Conservation (phyloP, 2,329 filamentous ascomycete species). For the Ceratocystis albifundus region DNA sequence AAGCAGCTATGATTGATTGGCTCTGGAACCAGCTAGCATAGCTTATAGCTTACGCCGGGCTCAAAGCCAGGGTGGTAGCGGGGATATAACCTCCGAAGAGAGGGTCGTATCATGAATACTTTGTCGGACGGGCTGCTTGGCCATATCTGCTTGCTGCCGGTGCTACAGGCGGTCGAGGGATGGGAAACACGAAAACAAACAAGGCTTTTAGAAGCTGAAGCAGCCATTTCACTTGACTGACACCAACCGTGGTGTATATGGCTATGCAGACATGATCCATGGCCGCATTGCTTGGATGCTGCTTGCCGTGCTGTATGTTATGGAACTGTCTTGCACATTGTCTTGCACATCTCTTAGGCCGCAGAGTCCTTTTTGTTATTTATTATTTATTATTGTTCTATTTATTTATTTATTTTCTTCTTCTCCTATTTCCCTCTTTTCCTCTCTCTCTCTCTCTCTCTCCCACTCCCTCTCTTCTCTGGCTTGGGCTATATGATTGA, state of each 20-base stretch:
- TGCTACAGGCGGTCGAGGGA: background rate
- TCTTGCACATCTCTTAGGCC: background rate
- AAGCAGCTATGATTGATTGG: slow-evolving; percentile 1
- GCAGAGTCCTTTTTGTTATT: background rate
- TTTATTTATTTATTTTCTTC: no score
- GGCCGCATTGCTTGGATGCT: background rate
- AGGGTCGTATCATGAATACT: background rate
- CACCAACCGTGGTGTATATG: background rate
- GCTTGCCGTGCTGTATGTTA: background rate
- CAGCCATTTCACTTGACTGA: background rate
- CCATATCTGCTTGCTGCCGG: background rate
- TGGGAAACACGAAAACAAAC: background rate
- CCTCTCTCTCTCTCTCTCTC: no score
- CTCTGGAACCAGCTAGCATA: background rate
- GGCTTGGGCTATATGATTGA: no score
- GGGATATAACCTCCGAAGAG: background rate
- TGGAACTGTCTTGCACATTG: slow-evolving; percentile 1
- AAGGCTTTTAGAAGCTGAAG: background rate
- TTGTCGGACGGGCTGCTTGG: background rate
- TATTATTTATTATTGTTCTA: no score
- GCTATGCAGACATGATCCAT: background rate
- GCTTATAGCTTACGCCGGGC: background rate
- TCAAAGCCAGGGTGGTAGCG: background rate
- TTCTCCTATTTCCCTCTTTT: no score
- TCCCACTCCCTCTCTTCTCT: no score